A percentile compares a stretch with the other conserved stretches of the same genome.
phyloP scores from a whole-genome alignment of 2,329 filamentous ascomycete genomes.

The Xylariaceae sp. region DNA sequence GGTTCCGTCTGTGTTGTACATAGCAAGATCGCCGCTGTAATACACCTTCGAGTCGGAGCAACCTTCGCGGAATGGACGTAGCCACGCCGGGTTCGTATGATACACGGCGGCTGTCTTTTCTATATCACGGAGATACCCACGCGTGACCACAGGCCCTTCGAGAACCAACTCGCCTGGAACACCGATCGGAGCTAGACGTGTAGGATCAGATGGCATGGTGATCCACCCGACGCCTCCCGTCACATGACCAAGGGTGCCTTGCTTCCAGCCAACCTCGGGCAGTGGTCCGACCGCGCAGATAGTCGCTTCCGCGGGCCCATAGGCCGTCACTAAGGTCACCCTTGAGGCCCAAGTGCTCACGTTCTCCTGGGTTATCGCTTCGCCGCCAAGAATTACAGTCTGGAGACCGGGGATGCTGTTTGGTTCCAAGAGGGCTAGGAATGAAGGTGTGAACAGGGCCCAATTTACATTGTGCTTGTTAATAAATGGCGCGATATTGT shows the following conservation, averaged over 20 bases:
- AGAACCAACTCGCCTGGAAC: constrained; percentile 29
- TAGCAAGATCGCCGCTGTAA: constrained; percentile 38
- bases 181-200: constrained; percentile 32
- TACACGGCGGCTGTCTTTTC: constrained; percentile 9
- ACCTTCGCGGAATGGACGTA: constrained; percentile 2
- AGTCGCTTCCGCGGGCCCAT: constrained; percentile 24
- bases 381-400: constrained; percentile 35
- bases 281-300: constrained; percentile 3
- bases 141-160: constrained; percentile 48
- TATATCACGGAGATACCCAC: constrained; percentile 45
- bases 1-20: constrained; percentile 33
- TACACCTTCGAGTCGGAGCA: not conserved
- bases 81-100: not conserved
- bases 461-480: constrained; percentile 28
- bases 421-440: constrained; percentile 30
- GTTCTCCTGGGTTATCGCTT: constrained; percentile 41
- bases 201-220: constrained; percentile 39
- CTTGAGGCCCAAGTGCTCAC: constrained; percentile 24
- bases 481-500: constrained; percentile 41
- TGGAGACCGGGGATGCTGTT: constrained; percentile 31
- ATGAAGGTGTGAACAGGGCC: constrained; percentile 35
- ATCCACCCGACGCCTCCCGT: constrained; percentile 43
- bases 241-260: constrained; percentile 19
- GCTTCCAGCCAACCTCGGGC: constrained; percentile 26
- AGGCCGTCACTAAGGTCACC: constrained; percentile 23